Evolutionary conservation across 768 basidiomycete genomes (phyloP).

Genomic region (Mycena epipterygia): DNA sequence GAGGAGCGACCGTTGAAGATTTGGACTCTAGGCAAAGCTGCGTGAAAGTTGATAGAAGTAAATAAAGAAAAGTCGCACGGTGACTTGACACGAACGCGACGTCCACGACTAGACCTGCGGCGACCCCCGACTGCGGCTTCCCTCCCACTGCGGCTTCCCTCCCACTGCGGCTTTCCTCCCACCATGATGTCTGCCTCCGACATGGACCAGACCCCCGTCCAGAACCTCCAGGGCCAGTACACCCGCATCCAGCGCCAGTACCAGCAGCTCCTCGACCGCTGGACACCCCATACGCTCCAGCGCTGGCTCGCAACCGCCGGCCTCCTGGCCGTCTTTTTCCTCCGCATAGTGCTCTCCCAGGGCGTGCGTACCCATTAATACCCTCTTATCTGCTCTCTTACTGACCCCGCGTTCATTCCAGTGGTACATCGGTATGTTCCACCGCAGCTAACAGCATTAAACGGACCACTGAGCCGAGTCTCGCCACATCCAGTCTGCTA

Average conservation of each 20-base stretch:
- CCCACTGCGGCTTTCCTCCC: too few relatives aligned
- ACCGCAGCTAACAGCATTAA: background rate
- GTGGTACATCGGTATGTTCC: slow-evolving; percentile 92
- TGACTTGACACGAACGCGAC: slow-evolving; percentile 5
- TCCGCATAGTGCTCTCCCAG: slow-evolving; percentile 90
- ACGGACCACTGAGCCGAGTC: background rate
- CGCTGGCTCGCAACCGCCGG: slow-evolving; percentile 88
- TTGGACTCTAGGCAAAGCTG: slow-evolving; percentile 27
- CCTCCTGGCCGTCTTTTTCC: slow-evolving; percentile 79
- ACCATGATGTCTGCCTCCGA: slow-evolving; percentile 65
- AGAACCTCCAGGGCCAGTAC: slow-evolving; percentile 62
- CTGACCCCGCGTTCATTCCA: slow-evolving; percentile 46
- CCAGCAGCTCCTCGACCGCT: slow-evolving; percentile 90
- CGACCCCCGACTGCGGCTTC: background rate
- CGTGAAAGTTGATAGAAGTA: background rate
- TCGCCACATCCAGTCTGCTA: slow-evolving; percentile 27
- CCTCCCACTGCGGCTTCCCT: too few relatives aligned
- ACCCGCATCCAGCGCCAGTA: slow-evolving; percentile 80
- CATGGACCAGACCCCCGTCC: slow-evolving; percentile 61
- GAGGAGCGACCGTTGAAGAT: slow-evolving; percentile 56
- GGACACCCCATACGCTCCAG: slow-evolving; percentile 91
- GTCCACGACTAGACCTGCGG: background rate
- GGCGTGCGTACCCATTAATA: slow-evolving; percentile 71
- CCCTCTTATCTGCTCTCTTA: slow-evolving; percentile 7
- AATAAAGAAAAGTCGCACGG: background rate